Conservation (phyloP, 2,329 filamentous ascomycete species). For the Didymella pomorum region DNA sequence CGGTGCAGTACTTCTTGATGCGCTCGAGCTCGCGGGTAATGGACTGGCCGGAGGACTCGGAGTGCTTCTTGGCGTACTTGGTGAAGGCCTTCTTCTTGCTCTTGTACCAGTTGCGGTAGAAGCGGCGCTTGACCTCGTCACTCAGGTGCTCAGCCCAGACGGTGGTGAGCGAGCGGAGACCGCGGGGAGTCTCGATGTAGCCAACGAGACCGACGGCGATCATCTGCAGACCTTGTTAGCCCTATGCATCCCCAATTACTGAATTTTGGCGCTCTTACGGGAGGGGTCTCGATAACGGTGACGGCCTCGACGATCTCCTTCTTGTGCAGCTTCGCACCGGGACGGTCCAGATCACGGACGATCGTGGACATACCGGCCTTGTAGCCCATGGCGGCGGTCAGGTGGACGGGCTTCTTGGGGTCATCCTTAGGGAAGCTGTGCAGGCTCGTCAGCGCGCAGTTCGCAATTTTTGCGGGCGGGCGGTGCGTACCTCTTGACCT, state of each 20-base stretch:
- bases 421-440: conserved; percentile 99
- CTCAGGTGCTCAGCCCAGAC: conserved; percentile 99
- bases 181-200: conserved; percentile 99
- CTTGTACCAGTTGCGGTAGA: conserved; percentile 99
- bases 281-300: conserved; percentile 55
- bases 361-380: conserved; percentile 99
- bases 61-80: conserved; percentile 99
- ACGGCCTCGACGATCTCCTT: conserved; percentile 56
- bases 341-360: conserved; percentile 98
- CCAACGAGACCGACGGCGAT: conserved; percentile 99
- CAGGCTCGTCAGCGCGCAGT: conserved; percentile 36
- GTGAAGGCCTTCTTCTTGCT: conserved; percentile 99
- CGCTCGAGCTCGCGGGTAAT: conserved; percentile 98
- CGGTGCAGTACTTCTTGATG: conserved; percentile 99
- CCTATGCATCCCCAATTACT: conserved; percentile 55
- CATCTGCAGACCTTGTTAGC: conserved; percentile 71
- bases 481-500: conserved; percentile 94
- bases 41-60: conserved; percentile 86
- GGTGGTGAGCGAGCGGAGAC: conserved; percentile 98
- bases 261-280: conserved; percentile 77
- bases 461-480: conserved; percentile 25
- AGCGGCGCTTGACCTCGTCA: conserved; percentile 98
- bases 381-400: conserved; percentile 98
- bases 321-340: conserved; percentile 99
- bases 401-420: conserved; percentile 98